Conservation (phyloP, 768 basidiomycete genomes). For the Leccinum subgranulosum region DNA sequence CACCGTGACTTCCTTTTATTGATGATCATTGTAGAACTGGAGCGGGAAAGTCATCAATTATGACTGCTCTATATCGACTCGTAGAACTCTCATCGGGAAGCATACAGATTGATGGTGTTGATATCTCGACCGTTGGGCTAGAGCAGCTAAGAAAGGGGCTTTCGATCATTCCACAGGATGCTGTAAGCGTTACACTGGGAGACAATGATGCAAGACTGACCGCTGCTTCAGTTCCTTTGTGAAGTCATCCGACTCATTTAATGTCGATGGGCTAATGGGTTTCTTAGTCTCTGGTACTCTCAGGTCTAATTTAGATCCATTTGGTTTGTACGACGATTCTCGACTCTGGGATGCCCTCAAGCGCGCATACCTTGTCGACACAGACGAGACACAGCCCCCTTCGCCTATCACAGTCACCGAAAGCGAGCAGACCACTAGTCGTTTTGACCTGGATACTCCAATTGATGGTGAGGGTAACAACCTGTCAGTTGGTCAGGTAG, state of each 20-base stretch:
- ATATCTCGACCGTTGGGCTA: constrained; percentile 82
- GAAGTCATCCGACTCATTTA: not conserved
- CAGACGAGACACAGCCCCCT: constrained; percentile 20
- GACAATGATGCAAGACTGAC: not conserved
- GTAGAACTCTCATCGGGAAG: constrained; percentile 79
- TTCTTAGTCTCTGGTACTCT: constrained; percentile 70
- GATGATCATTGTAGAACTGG: constrained; percentile 52
- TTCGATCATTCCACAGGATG: constrained; percentile 83
- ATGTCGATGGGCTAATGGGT: constrained; percentile 6
- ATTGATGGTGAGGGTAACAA: constrained; percentile 88
- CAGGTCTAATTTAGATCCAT: constrained; percentile 87
- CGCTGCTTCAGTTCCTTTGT: constrained; percentile 38
- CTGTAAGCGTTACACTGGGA: constrained; percentile 10
- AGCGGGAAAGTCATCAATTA: constrained; percentile 87
- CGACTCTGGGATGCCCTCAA: constrained; percentile 88
- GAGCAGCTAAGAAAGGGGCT: constrained; percentile 63
- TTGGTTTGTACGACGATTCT: constrained; percentile 75
- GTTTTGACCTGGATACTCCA: constrained; percentile 78
- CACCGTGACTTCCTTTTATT: not conserved
- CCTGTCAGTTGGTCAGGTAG: constrained; percentile 59
- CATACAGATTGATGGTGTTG: constrained; percentile 78
- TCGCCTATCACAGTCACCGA: constrained; percentile 33
- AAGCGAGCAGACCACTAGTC: constrained; percentile 40
- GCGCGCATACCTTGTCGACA: constrained; percentile 78
- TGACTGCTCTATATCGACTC: constrained; percentile 83